Conservation (phyloP, 2,329 filamentous ascomycete species). For the Geosmithia flava region DNA sequence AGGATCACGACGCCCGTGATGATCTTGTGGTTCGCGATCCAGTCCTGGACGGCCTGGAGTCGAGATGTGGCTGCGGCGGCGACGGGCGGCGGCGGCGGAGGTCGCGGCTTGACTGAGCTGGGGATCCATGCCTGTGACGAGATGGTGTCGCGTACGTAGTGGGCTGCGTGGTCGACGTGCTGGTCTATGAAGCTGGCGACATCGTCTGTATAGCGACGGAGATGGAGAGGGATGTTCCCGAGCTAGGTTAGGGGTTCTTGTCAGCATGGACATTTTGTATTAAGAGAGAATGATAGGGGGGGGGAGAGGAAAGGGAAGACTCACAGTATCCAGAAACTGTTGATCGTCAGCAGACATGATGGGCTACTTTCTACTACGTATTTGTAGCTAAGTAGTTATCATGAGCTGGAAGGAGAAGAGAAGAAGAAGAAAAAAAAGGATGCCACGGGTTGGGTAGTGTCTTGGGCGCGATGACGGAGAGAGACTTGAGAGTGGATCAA, state of each 20-base stretch:
- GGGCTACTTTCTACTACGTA: slow-evolving; percentile 2
- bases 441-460: not conserved
- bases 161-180: slow-evolving; percentile 66
- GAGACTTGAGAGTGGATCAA: not conserved
- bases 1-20: slow-evolving; percentile 60
- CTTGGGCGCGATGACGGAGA: slow-evolving; percentile 1
- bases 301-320: slow-evolving; percentile 13
- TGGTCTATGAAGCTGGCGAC: slow-evolving; percentile 72
- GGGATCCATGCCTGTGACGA: slow-evolving; percentile 63
- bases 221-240: slow-evolving; percentile 44
- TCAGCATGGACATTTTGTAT: not conserved
- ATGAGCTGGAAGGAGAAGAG: not conserved
- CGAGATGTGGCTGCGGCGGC: slow-evolving; percentile 19
- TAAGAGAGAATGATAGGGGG: not conserved
- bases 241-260: slow-evolving; percentile 22
- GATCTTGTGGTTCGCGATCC: slow-evolving; percentile 62
- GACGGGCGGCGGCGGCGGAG: slow-evolving; percentile 26
- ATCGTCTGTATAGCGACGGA: slow-evolving; percentile 57
- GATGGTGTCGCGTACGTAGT: slow-evolving; percentile 55
- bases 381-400: slow-evolving; percentile 3
- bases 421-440: not conserved
- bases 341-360: slow-evolving; percentile 71
- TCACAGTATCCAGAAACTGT: slow-evolving; percentile 65
- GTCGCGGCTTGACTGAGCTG: slow-evolving; percentile 47
- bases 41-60: slow-evolving; percentile 50